Percentiles rank a stretch among this genome's conserved stretches.
Conservation (phyloP, 23 red algal species). For the Rhodosorus marinus region DNA sequence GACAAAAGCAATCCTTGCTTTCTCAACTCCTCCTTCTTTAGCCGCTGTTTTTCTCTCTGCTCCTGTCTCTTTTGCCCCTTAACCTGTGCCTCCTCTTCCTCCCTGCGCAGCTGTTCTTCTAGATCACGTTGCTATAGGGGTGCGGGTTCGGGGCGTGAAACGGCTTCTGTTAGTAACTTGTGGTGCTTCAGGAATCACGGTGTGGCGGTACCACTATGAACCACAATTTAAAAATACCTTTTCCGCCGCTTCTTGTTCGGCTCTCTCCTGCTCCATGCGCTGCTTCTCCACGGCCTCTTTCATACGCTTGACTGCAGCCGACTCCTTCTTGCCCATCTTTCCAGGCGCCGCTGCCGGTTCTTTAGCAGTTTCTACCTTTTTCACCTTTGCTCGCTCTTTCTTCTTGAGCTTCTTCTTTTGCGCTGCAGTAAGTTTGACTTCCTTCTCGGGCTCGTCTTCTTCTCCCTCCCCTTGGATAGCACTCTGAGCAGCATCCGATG, state of each 20-base stretch:
- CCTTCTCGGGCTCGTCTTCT: conserved; percentile 8
- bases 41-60: conserved; percentile 65
- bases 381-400: conserved; percentile 23
- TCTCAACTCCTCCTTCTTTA: conserved; percentile 33
- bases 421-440: conserved; percentile 16
- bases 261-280: conserved; percentile 17
- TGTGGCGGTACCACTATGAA: too few relatives aligned
- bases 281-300: conserved; percentile 39
- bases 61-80: conserved; percentile 3
- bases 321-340: conserved; percentile 66
- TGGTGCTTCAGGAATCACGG: too few relatives aligned
- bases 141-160: background rate
- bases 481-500: background rate
- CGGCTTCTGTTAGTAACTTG: too few relatives aligned
- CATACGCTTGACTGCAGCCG: conserved; percentile 61
- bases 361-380: conserved; percentile 23
- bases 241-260: conserved; percentile 21
- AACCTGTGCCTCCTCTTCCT: background rate
- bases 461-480: conserved; percentile 14
- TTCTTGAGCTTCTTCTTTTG: conserved; percentile 68
- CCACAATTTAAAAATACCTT: too few relatives aligned
- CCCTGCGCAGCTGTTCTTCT: background rate
- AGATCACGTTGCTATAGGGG: too few relatives aligned
- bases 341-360: conserved; percentile 1
- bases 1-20: conserved; percentile 71